Conservation (phyloP, 1,139 yeast genomes). For the Geotrichum histeridarum region DNA sequence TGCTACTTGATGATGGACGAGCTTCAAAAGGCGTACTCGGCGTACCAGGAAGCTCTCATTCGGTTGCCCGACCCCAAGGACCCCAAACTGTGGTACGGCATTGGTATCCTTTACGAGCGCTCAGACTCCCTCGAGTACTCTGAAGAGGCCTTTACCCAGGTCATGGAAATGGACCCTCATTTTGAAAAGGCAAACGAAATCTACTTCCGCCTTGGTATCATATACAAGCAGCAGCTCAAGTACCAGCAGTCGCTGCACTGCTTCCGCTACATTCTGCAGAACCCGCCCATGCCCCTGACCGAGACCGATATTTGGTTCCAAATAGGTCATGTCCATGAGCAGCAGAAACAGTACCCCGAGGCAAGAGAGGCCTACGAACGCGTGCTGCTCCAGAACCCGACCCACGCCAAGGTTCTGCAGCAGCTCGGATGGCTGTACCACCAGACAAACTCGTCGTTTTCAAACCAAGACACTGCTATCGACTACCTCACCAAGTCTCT, state of each 20-base stretch:
- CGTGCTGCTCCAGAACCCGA: conserved; percentile 82
- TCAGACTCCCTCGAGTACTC: conserved; percentile 96
- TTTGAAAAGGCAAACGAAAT: conserved; percentile 96
- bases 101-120: conserved; percentile 90
- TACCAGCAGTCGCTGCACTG: conserved; percentile 84
- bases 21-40: conserved; percentile 88
- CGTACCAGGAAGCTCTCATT: conserved; percentile 91
- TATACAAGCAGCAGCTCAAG: conserved; percentile 90
- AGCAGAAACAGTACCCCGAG: conserved; percentile 82
- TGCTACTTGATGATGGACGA: conserved; percentile 96
- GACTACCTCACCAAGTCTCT: conserved; percentile 77
- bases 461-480: conserved; percentile 79
- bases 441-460: conserved; percentile 65
- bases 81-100: conserved; percentile 97
- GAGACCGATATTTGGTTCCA: conserved; percentile 99
- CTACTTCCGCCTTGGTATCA: conserved; percentile 93
- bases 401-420: conserved; percentile 91
- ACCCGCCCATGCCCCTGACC: conserved; percentile 93
- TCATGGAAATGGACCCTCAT: conserved; percentile 88
- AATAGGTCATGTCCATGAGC: conserved; percentile 91
- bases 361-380: conserved; percentile 95
- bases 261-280: conserved; percentile 80
- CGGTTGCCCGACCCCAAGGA: conserved; percentile 90
- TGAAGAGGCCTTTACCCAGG: conserved; percentile 95
- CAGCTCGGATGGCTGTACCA: conserved; percentile 94